phyloP scores from a whole-genome alignment of 345 rosid species.

The Salix arbutifolia region DNA sequence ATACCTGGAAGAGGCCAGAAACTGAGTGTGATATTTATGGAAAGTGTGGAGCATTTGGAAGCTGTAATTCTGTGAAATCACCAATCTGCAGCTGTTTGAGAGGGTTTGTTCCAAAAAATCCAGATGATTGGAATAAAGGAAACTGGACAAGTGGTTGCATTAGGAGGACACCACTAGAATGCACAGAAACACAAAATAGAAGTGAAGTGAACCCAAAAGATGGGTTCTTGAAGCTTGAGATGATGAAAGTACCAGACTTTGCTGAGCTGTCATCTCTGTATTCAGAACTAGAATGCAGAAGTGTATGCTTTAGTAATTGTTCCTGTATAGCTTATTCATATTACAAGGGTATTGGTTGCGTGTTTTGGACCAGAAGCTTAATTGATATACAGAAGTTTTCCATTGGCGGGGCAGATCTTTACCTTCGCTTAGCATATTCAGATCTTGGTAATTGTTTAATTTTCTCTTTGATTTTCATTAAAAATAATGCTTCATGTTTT shows the following conservation, averaged over 20 bases:
- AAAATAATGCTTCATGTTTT: background rate
- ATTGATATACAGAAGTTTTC: constrained; percentile 34
- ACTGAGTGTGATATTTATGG: constrained; percentile 16
- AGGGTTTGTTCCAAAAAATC: constrained; percentile 42
- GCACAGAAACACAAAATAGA: constrained; percentile 19
- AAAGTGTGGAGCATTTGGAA: constrained; percentile 41
- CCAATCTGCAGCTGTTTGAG: constrained; percentile 46
- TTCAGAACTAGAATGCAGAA: constrained; percentile 26
- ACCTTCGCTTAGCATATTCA: constrained; percentile 37
- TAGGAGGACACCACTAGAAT: constrained; percentile 29
- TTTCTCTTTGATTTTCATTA: no score
- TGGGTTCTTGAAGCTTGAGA: constrained; percentile 32
- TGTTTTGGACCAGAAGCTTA: constrained; percentile 41
- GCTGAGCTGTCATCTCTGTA: constrained; percentile 14
- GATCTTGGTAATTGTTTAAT: constrained; percentile 27
- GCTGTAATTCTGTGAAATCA: constrained; percentile 6
- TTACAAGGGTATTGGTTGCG: constrained; percentile 37
- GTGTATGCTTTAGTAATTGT: constrained; percentile 41
- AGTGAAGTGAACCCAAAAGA: constrained; percentile 26
- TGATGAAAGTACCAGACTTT: constrained; percentile 38
- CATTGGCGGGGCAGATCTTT: constrained; percentile 34
- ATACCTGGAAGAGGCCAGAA: no score
- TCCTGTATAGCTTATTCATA: constrained; percentile 51
- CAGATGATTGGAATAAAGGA: constrained; percentile 33
- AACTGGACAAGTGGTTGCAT: constrained; percentile 45